phyloP scores from a whole-genome alignment of 1,139 yeast genomes.

The Zygosaccharomyces pseudobailii region DNA sequence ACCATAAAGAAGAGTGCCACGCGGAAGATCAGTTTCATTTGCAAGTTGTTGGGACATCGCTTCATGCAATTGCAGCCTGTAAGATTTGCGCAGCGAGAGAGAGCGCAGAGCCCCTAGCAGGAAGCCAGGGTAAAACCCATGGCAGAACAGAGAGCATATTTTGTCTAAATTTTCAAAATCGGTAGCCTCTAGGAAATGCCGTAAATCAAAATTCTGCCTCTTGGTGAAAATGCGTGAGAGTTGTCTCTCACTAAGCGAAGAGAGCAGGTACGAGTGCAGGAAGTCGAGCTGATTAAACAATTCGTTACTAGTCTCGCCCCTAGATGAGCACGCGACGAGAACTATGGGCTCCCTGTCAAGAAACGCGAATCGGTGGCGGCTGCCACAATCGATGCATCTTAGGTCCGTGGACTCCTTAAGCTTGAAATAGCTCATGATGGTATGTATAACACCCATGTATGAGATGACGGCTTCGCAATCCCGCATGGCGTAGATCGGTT shows the following conservation, averaged over 20 bases:
- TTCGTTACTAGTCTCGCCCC: constrained; percentile 50
- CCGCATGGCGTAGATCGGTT: constrained; percentile 79
- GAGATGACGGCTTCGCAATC: constrained; percentile 74
- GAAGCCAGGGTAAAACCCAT: constrained; percentile 50
- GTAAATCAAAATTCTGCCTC: constrained; percentile 75
- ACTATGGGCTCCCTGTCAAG: constrained; percentile 65
- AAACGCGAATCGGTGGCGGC: constrained; percentile 44
- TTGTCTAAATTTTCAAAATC: constrained; percentile 30
- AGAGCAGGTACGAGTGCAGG: constrained; percentile 72
- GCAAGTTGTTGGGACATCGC: constrained; percentile 21
- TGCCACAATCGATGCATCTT: constrained; percentile 40
- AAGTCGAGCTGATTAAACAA: constrained; percentile 63
- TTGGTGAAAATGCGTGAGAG: constrained; percentile 62
- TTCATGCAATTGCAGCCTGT: constrained; percentile 41
- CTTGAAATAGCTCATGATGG: constrained; percentile 39
- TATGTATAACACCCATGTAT: constrained; percentile 57
- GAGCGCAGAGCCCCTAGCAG: constrained; percentile 60
- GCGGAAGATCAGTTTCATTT: constrained; percentile 24
- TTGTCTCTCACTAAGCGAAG: constrained; percentile 74
- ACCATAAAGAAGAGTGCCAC: constrained; percentile 52
- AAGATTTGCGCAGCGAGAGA: constrained; percentile 44
- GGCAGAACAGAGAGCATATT: constrained; percentile 31
- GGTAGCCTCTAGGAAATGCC: constrained; percentile 58
- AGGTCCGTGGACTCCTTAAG: constrained; percentile 32
- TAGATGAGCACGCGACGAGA: constrained; percentile 64